phyloP scores from a whole-genome alignment of 805 yeast species.

The Wickerhamomyces strasburgensis region DNA sequence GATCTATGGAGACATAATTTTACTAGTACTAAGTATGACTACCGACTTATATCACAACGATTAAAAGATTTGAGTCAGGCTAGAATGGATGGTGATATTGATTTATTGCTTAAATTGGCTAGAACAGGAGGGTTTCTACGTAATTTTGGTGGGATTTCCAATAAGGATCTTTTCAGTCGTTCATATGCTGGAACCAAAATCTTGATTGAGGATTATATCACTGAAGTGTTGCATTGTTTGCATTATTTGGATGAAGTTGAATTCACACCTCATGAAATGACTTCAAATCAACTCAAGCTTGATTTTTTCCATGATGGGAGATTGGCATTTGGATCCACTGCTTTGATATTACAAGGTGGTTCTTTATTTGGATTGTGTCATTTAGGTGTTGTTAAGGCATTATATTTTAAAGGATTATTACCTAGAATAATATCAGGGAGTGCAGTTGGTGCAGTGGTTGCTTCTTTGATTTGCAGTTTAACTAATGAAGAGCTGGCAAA shows the following conservation, averaged over 20 bases:
- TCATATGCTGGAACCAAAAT: conserved; percentile 86
- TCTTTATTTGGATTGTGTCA: conserved; percentile 92
- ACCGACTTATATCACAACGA: conserved; percentile 72
- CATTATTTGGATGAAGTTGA: conserved; percentile 44
- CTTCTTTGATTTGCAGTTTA: conserved; percentile 74
- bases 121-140: conserved; percentile 76
- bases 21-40: conserved; percentile 77
- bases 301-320: conserved; percentile 83
- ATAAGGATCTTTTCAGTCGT: conserved; percentile 70
- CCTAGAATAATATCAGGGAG: conserved; percentile 89
- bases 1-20: conserved; percentile 79
- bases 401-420: conserved; percentile 66
- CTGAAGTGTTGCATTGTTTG: conserved; percentile 68
- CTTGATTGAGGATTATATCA: conserved; percentile 80
- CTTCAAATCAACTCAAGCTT: conserved; percentile 47
- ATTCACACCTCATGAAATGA: conserved; percentile 27
- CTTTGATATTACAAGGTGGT: conserved; percentile 90
- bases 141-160: conserved; percentile 88
- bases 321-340: conserved; percentile 87
- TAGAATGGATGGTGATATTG: conserved; percentile 48
- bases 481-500: conserved; percentile 56
- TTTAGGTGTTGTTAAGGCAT: conserved; percentile 83
- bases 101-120: conserved; percentile 56
- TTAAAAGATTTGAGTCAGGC: conserved; percentile 59
- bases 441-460: conserved; percentile 92